Percentiles rank a stretch among this genome's conserved stretches.
These are phyloP conservation scores for Apiotrichum sp. DNA, from an alignment of 1,284 basidiomycete genomes.

Conservation along the genomic window DNA sequence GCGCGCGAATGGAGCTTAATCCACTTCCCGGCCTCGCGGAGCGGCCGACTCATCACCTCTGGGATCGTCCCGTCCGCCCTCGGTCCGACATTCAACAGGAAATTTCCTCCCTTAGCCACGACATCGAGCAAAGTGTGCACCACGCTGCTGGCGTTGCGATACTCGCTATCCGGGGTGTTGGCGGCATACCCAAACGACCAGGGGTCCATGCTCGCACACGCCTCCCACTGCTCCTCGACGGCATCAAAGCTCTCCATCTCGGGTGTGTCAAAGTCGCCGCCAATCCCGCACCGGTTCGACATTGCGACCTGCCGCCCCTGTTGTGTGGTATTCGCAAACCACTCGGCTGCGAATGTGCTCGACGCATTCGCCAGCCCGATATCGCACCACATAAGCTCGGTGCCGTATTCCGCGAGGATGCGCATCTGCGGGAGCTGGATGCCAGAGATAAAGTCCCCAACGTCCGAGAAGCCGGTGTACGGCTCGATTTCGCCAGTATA, in stretches of 20 bases:
- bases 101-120: conserved; percentile 42
- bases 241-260: conserved; percentile 55
- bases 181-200: conserved; percentile 40
- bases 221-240: conserved; percentile 56
- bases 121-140: conserved; percentile 55
- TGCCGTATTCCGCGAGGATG: conserved; percentile 53
- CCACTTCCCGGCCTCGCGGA: conserved; percentile 54
- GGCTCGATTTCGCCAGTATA: conserved; percentile 55
- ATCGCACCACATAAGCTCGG: conserved; percentile 56
- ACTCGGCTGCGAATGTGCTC: conserved; percentile 52
- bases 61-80: conserved; percentile 55
- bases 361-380: conserved; percentile 56
- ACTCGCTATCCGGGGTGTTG: conserved; percentile 50
- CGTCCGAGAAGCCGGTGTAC: conserved; percentile 54
- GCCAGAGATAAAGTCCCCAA: conserved; percentile 54
- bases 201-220: conserved; percentile 35
- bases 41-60: conserved; percentile 49
- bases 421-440: conserved; percentile 57
- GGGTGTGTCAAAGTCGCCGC: conserved; percentile 55
- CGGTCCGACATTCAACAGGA: conserved; percentile 55
- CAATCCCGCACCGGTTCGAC: conserved; percentile 51
- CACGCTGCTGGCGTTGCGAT: conserved; percentile 53
- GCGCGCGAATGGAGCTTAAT: conserved; percentile 52
- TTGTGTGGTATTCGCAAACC: conserved; percentile 52
- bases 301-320: conserved; percentile 55